Percentiles rank a stretch among this genome's conserved stretches.
Evolutionary conservation across 169 alveolate genomes (phyloP).

Genomic region (Babesia bovis): DNA sequence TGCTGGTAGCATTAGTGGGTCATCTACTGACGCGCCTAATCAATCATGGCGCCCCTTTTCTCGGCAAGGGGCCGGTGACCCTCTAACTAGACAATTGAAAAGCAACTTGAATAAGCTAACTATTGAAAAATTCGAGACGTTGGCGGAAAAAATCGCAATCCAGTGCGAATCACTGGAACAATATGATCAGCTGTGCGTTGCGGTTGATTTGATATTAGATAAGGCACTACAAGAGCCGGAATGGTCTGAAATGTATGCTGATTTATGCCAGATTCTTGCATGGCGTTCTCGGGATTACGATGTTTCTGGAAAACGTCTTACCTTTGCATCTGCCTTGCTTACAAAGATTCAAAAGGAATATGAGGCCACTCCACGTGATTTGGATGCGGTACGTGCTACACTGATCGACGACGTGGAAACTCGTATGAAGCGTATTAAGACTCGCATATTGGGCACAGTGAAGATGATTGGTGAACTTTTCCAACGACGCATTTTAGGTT

Average conservation of each 20-base stretch:
- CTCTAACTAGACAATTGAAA: slow-evolving; percentile 75
- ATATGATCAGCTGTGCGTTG: slow-evolving; percentile 76
- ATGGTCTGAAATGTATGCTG: slow-evolving; percentile 92
- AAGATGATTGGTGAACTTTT: slow-evolving; percentile 88
- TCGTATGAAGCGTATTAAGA: slow-evolving; percentile 73
- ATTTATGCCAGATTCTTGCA: slow-evolving; percentile 82
- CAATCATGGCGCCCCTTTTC: slow-evolving; percentile 51
- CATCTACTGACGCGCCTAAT: not conserved
- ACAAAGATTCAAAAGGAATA: slow-evolving; percentile 74
- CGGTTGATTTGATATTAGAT: slow-evolving; percentile 77
- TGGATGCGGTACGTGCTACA: slow-evolving; percentile 68
- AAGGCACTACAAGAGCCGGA: slow-evolving; percentile 90
- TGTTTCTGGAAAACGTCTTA: slow-evolving; percentile 65
- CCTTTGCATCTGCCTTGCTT: slow-evolving; percentile 77
- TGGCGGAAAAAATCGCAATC: slow-evolving; percentile 86
- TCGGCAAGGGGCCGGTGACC: slow-evolving; percentile 32
- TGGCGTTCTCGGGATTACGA: slow-evolving; percentile 82
- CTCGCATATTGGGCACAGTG: slow-evolving; percentile 86
- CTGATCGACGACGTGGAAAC: slow-evolving; percentile 55
- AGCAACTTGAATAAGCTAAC: slow-evolving; percentile 86
- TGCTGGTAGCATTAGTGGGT: not conserved
- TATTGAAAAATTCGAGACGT: slow-evolving; percentile 85
- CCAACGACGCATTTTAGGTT: slow-evolving; percentile 84
- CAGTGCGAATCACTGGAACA: slow-evolving; percentile 74
- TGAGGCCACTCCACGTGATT: slow-evolving; percentile 74